Conservation (phyloP, 352 stramenopile genomes). For the Phytophthora colocasiae region DNA sequence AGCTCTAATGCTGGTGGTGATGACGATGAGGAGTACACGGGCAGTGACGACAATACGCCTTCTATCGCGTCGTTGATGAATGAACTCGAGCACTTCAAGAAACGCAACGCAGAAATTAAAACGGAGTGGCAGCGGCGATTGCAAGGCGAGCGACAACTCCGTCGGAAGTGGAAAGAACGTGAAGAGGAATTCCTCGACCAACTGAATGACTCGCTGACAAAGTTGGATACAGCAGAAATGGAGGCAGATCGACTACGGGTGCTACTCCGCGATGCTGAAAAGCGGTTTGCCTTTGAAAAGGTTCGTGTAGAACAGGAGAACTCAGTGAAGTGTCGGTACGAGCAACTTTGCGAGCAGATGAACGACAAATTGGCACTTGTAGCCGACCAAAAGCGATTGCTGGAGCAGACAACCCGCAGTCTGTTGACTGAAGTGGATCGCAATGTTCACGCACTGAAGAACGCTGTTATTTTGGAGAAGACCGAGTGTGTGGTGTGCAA, state of each 20-base stretch:
- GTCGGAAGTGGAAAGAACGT: constrained; percentile 78
- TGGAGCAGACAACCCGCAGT: constrained; percentile 84
- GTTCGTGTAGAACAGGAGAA: constrained; percentile 76
- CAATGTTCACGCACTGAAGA: constrained; percentile 76
- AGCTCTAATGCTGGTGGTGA: constrained; percentile 27
- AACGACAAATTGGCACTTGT: constrained; percentile 68
- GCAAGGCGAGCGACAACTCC: constrained; percentile 79
- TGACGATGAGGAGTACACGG: constrained; percentile 39
- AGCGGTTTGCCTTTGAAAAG: constrained; percentile 76
- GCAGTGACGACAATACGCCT: constrained; percentile 33
- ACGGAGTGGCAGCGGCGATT: constrained; percentile 83
- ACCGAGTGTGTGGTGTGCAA: constrained; percentile 87
- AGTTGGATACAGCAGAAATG: constrained; percentile 57
- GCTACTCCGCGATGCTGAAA: constrained; percentile 72
- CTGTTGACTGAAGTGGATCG: constrained; percentile 75
- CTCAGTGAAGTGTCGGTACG: constrained; percentile 77
- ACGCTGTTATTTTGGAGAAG: constrained; percentile 61
- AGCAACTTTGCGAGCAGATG: constrained; percentile 80
- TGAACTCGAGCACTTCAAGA: constrained; percentile 81
- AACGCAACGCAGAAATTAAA: constrained; percentile 83
- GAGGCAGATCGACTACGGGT: constrained; percentile 48
- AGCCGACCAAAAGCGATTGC: constrained; percentile 75
- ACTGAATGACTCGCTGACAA: constrained; percentile 63
- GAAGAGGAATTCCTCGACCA: constrained; percentile 78
- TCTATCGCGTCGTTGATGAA: constrained; percentile 40